phyloP scores from a whole-genome alignment of 768 basidiomycete genomes.

The Tylopilus vinaceipallidus region DNA sequence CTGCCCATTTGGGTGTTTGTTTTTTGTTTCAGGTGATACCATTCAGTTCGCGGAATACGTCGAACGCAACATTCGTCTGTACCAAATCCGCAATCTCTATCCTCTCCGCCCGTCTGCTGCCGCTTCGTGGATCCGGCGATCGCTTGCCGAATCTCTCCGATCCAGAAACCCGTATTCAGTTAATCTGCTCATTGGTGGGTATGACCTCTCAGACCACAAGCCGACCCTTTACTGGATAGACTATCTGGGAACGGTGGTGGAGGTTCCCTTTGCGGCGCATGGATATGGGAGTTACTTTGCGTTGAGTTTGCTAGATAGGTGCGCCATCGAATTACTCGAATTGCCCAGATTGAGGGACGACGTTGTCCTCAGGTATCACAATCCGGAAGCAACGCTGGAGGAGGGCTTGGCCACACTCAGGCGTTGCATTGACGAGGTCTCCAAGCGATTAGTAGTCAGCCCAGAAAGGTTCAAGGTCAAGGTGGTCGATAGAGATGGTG shows the following conservation, averaged over 20 bases:
- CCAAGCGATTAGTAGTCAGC: constrained; percentile 78
- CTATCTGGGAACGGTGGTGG: constrained; percentile 86
- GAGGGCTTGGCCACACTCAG: constrained; percentile 82
- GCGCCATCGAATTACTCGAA: constrained; percentile 13
- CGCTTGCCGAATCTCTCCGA: constrained; percentile 85
- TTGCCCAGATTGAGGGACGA: background rate
- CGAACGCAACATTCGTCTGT: constrained; percentile 92
- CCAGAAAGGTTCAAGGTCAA: constrained; percentile 86
- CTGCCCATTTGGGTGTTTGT: background rate
- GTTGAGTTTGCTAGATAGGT: constrained; percentile 89
- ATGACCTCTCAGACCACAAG: constrained; percentile 68
- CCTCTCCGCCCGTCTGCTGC: constrained; percentile 88
- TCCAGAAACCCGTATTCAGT: constrained; percentile 87
- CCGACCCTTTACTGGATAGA: constrained; percentile 95
- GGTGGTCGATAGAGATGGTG: constrained; percentile 89
- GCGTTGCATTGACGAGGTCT: constrained; percentile 86
- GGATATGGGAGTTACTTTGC: constrained; percentile 95
- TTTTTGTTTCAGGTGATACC: constrained; percentile 72
- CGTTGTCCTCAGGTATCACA: constrained; percentile 66
- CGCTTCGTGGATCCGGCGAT: constrained; percentile 91
- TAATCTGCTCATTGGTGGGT: constrained; percentile 91
- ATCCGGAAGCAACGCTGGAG: constrained; percentile 80
- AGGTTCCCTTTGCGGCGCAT: constrained; percentile 92
- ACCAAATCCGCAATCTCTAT: constrained; percentile 92
- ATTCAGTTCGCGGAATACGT: constrained; percentile 95